These are phyloP conservation scores for Debaryomyces castellii DNA, from an alignment of 805 yeast species.

Conservation along the genomic window DNA sequence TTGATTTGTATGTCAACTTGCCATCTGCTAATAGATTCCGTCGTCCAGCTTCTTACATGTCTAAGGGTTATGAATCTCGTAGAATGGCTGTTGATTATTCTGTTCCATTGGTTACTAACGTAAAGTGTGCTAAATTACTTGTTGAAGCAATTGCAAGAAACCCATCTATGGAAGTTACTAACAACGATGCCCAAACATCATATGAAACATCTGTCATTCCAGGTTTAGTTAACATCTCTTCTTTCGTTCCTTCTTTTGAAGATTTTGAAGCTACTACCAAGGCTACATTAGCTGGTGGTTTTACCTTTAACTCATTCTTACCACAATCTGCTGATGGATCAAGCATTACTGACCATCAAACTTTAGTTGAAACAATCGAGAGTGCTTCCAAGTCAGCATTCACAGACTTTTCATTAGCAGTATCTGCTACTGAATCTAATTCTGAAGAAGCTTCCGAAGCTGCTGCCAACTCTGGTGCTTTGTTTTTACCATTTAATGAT, in stretches of 20 bases:
- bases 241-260: constrained; percentile 71
- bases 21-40: constrained; percentile 97
- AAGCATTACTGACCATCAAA: constrained; percentile 60
- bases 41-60: constrained; percentile 97
- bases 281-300: constrained; percentile 78
- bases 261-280: constrained; percentile 71
- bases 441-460: constrained; percentile 60
- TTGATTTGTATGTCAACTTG: constrained; percentile 92
- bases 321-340: constrained; percentile 69
- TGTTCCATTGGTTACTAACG: constrained; percentile 95
- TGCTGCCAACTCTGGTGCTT: constrained; percentile 67
- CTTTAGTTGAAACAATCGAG: constrained; percentile 65
- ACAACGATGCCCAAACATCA: constrained; percentile 87
- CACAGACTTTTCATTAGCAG: constrained; percentile 80
- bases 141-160: constrained; percentile 89
- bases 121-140: constrained; percentile 92
- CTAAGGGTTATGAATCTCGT: constrained; percentile 96
- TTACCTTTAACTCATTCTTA: constrained; percentile 78
- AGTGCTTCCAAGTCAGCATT: constrained; percentile 57
- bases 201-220: constrained; percentile 81
- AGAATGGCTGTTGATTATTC: constrained; percentile 99
- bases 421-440: constrained; percentile 79
- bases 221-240: constrained; percentile 79
- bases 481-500: constrained; percentile 79
- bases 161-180: constrained; percentile 62